Evolutionary conservation across 2,329 filamentous ascomycete species (phyloP).

Genomic region (Trichoderma harzianum): DNA sequence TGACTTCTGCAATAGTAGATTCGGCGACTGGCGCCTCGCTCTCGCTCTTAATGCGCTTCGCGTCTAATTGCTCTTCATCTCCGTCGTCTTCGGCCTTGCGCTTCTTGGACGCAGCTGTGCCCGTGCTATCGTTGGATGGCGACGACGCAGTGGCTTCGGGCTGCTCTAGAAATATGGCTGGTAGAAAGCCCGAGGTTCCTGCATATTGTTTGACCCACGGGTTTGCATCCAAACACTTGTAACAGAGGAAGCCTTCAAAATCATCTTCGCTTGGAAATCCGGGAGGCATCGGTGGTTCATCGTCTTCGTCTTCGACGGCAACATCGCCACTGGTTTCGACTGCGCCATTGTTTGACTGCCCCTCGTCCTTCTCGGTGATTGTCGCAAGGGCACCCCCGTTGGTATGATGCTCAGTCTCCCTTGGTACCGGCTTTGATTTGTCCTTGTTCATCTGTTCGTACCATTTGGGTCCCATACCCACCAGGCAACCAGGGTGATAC

Average conservation of each 20-base stretch:
- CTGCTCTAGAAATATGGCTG: constrained; percentile 58
- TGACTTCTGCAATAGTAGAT: background rate
- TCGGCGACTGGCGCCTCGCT: constrained; percentile 19
- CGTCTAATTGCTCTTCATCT: constrained; percentile 30
- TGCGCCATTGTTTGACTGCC: constrained; percentile 23
- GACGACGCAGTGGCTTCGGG: background rate
- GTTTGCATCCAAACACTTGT: constrained; percentile 83
- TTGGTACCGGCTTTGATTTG: constrained; percentile 29
- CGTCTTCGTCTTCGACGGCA: constrained; percentile 46
- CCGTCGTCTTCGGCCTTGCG: constrained; percentile 60
- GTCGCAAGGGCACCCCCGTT: constrained; percentile 39
- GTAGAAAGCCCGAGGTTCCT: constrained; percentile 73
- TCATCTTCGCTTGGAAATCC: constrained; percentile 87
- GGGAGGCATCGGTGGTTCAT: constrained; percentile 68
- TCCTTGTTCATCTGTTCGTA: constrained; percentile 51
- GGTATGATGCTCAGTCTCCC: background rate
- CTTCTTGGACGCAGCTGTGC: constrained; percentile 49
- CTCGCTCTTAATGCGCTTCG: constrained; percentile 54
- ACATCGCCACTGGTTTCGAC: constrained; percentile 23
- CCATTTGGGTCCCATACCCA: constrained; percentile 75
- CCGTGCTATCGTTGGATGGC: background rate
- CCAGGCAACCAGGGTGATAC: constrained; percentile 92
- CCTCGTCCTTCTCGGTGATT: constrained; percentile 49
- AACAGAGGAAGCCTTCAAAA: constrained; percentile 89
- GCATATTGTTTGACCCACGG: constrained; percentile 93